Conservation (phyloP, 2,329 filamentous ascomycete genomes). For the Teratosphaeria zuluensis region DNA sequence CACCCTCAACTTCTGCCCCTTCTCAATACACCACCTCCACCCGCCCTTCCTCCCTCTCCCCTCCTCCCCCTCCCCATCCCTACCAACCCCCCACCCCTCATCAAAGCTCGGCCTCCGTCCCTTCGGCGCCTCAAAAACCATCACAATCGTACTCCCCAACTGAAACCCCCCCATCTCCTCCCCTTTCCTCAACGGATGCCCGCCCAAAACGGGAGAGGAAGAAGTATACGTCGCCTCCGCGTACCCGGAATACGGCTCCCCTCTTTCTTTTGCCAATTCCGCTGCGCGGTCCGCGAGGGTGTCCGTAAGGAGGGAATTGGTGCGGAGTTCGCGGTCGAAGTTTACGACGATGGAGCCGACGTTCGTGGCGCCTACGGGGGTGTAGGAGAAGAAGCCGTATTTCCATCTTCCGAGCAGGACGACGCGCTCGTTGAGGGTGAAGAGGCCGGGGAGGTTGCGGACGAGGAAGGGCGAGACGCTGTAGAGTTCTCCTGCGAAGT, state of each 20-base stretch:
- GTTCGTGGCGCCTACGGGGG: slow-evolving; percentile 92
- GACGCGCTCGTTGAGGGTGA: slow-evolving; percentile 93
- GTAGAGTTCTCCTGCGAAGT: slow-evolving; percentile 94
- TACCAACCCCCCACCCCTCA: slow-evolving; percentile 45
- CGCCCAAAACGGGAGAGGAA: slow-evolving; percentile 67
- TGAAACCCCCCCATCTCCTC: slow-evolving; percentile 99
- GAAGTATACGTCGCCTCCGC: slow-evolving; percentile 79
- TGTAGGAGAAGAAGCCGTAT: slow-evolving; percentile 95
- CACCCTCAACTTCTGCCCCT: slow-evolving; percentile 80
- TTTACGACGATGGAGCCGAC: slow-evolving; percentile 95
- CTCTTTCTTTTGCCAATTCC: slow-evolving; percentile 62
- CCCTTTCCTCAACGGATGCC: slow-evolving; percentile 73
- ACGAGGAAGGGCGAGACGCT: slow-evolving; percentile 93
- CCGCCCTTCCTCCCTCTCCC: slow-evolving; percentile 50
- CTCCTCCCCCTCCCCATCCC: slow-evolving; percentile 24
- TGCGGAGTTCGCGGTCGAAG: slow-evolving; percentile 87
- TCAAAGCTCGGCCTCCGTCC: slow-evolving; percentile 47
- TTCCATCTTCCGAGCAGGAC: slow-evolving; percentile 90
- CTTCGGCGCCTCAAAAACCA: slow-evolving; percentile 90
- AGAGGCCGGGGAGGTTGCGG: slow-evolving; percentile 81
- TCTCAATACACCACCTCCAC: slow-evolving; percentile 78
- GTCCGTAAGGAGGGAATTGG: slow-evolving; percentile 85
- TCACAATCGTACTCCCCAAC: slow-evolving; percentile 84
- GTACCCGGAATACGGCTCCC: slow-evolving; percentile 82
- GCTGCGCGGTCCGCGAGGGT: slow-evolving; percentile 83